These are phyloP conservation scores for Tolypocladium ophioglossoides DNA, from an alignment of 2,329 filamentous ascomycete genomes.

Conservation along the genomic window DNA sequence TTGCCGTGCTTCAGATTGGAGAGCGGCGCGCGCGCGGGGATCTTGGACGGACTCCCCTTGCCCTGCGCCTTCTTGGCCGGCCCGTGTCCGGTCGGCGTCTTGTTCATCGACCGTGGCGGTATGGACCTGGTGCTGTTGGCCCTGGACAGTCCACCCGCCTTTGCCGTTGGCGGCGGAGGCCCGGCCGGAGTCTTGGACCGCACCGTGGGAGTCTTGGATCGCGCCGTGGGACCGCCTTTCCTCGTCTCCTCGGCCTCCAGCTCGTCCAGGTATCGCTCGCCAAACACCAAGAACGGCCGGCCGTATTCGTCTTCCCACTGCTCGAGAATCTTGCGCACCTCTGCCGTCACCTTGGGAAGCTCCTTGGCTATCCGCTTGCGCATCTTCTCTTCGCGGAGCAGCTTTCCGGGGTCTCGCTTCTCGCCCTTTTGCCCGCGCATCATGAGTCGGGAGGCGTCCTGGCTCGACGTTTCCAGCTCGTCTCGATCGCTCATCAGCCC, in stretches of 20 bases:
- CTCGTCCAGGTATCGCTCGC: constrained; percentile 80
- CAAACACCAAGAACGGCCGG: constrained; percentile 84
- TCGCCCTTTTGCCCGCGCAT: constrained; percentile 86
- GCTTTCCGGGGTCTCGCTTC: constrained; percentile 84
- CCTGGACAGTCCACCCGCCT: constrained; percentile 16
- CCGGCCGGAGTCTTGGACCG: constrained; percentile 67
- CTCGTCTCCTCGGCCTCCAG: constrained; percentile 55
- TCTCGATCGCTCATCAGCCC: constrained; percentile 76
- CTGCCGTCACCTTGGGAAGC: constrained; percentile 77
- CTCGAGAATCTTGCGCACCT: constrained; percentile 74
- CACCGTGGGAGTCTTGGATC: constrained; percentile 30
- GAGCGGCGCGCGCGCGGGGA: constrained; percentile 59
- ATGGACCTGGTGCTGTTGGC: constrained; percentile 18
- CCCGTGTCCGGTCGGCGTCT: constrained; percentile 39
- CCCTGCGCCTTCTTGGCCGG: constrained; percentile 19
- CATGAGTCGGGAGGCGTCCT: constrained; percentile 91
- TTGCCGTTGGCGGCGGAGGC: constrained; percentile 37
- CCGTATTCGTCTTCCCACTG: constrained; percentile 91
- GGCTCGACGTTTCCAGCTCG: constrained; percentile 79
- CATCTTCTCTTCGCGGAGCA: constrained; percentile 96
- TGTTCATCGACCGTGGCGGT: constrained; percentile 32
- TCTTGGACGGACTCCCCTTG: constrained; percentile 36
- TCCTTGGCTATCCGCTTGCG: constrained; percentile 95
- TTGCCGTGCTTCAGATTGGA: constrained; percentile 58
- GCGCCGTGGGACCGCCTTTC: no score